Percentiles rank a stretch among this genome's conserved stretches.
phyloP scores from a whole-genome alignment of 2,329 filamentous ascomycete species.

The Ophiostoma sp. region DNA sequence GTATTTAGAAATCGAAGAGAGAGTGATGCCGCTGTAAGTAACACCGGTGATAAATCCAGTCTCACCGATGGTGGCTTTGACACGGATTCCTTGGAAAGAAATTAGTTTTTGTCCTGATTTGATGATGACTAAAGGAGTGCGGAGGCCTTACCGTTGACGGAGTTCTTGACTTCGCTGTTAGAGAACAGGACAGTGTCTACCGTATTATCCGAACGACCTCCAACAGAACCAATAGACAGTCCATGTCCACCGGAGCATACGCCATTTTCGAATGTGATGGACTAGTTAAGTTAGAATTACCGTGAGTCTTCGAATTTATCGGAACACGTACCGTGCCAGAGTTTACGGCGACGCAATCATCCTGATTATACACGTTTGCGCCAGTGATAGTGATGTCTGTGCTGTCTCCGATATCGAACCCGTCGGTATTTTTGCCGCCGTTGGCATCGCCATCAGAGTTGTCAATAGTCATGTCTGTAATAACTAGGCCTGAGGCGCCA shows the following conservation, averaged over 20 bases:
- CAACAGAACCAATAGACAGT: constrained; percentile 46
- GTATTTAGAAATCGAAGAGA: constrained; percentile 47
- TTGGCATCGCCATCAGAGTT: constrained; percentile 41
- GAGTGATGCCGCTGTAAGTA: constrained; percentile 49
- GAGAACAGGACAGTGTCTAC: constrained; percentile 49
- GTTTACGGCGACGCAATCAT: constrained; percentile 55
- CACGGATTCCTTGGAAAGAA: constrained; percentile 38
- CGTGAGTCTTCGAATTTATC: too few relatives aligned
- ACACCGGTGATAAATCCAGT: constrained; percentile 49
- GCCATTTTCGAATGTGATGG: constrained; percentile 38
- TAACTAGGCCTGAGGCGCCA: constrained; percentile 33
- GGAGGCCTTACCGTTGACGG: constrained; percentile 22
- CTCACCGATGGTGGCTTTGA: constrained; percentile 51
- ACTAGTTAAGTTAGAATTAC: constrained; percentile 25
- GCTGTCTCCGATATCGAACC: constrained; percentile 51
- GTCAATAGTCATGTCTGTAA: constrained; percentile 38
- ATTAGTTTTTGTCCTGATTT: too few relatives aligned
- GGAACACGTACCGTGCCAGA: constrained; percentile 18
- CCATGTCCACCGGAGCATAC: constrained; percentile 52
- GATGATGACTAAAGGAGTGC: too few relatives aligned
- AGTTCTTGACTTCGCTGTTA: constrained; percentile 22
- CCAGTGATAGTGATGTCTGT: constrained; percentile 47
- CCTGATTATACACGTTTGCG: constrained; percentile 54
- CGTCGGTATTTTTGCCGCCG: constrained; percentile 56
- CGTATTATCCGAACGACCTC: constrained; percentile 45